Conservation (phyloP, 2,329 filamentous ascomycete species). For the Westerdykella aurantiaca region DNA sequence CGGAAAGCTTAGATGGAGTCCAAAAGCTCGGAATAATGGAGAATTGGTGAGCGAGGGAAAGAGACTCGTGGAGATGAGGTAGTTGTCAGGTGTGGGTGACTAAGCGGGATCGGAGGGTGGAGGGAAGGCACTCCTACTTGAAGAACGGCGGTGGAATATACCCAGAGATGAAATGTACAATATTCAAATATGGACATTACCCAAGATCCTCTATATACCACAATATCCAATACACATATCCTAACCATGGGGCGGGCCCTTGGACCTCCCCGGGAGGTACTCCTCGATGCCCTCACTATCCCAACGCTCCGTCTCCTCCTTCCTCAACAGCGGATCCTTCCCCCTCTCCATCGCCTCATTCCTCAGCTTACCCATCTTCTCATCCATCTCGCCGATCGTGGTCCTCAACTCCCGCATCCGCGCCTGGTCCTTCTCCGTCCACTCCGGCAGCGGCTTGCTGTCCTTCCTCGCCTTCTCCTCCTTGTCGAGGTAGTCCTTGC, state of each 20-base stretch:
- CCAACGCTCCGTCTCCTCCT: conserved; percentile 31
- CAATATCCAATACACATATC: neutral
- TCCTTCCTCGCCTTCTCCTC: conserved; percentile 30
- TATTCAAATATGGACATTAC: neutral
- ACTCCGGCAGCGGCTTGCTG: conserved; percentile 13
- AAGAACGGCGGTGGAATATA: too few species aligned
- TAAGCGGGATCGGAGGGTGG: too few species aligned
- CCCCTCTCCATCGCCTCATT: conserved; percentile 31
- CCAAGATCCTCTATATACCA: neutral
- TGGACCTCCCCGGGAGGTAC: conserved; percentile 22
- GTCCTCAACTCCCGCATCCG: conserved; percentile 18
- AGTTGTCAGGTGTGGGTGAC: too few species aligned
- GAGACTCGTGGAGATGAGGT: too few species aligned
- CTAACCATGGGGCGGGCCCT: neutral
- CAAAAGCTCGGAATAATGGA: too few species aligned
- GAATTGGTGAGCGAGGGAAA: too few species aligned
- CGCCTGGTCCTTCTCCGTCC: conserved; percentile 16
- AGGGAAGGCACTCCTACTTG: neutral
- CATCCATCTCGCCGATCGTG: conserved; percentile 20
- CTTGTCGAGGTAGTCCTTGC: conserved; percentile 35
- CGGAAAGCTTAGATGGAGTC: too few species aligned
- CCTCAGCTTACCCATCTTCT: conserved; percentile 22
- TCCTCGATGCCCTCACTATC: conserved; percentile 34
- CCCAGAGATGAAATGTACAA: too few species aligned
- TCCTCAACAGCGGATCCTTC: conserved; percentile 24